Conservation (phyloP, 2,329 filamentous ascomycete species). For the Fusarium sp. region DNA sequence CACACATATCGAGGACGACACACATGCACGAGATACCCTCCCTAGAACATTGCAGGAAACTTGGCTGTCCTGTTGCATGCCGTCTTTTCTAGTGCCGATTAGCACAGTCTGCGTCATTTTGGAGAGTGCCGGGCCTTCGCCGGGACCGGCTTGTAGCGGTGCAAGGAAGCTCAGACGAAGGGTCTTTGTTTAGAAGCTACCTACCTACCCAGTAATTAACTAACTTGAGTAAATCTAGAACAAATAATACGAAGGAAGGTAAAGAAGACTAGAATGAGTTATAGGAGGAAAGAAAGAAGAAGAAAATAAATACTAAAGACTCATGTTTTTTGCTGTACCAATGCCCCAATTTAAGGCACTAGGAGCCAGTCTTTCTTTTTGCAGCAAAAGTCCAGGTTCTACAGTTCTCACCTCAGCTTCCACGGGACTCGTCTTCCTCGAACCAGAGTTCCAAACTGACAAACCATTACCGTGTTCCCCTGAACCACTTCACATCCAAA, state of each 20-base stretch:
- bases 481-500: background rate
- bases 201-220: background rate
- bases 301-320: background rate
- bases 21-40: constrained; percentile 20
- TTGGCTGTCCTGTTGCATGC: constrained; percentile 17
- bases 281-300: background rate
- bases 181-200: background rate
- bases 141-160: constrained; percentile 29
- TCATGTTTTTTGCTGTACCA: background rate
- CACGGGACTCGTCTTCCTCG: background rate
- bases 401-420: background rate
- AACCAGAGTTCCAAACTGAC: background rate
- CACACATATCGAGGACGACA: background rate
- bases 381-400: background rate
- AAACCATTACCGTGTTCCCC: background rate
- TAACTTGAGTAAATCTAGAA: background rate
- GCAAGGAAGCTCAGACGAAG: background rate
- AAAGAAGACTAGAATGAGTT: no score
- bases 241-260: background rate
- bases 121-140: constrained; percentile 14
- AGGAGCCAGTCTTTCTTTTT: background rate
- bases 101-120: constrained; percentile 44
- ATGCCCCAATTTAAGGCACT: background rate
- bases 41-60: background rate
- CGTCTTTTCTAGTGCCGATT: constrained; percentile 37